Evolutionary conservation across 495 filamentous ascomycete genomes (phyloP), one percentile per base, ranked within the genome.

Genomic region (Recurvomyces mirabilis): DNA sequence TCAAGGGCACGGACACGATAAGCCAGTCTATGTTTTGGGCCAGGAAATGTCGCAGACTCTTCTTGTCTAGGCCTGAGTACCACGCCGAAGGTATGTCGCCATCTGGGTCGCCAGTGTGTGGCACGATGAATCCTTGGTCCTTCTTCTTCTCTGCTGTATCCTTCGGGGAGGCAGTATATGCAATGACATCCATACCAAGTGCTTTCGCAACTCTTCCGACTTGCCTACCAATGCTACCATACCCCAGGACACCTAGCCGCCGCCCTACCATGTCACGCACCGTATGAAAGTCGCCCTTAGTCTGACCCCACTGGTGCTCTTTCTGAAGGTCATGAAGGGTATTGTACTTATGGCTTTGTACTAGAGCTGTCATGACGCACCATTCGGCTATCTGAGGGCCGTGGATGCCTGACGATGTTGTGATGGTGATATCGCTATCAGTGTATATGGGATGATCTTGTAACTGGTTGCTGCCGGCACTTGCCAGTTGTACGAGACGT

Each of bases 331-430:
- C 65, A 22, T 78, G 70, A 5, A 68, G 54, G 15, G 46, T 20
- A 35, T 56, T 55, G 54, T 71, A 77, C 46, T 76, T 67, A 20
- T 74, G 69, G 13, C 71, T 75, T 10, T 76, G 67, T 10, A 72
- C 60, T 1, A 79, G 64, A 54, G 68, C 66, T 31, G 74, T 75
- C 62, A 78, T 61, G 33, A 82, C 61, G 24, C 77, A 64, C 82
- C 84, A 93, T 67, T 94, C 87, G 0, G 84, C 69, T 43, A 93
- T 93, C 45, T 87, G 82, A 0, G 87, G 85, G 54, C 81, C 82
- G 52, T 87, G 82, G 38, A 91, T 74, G 13, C 85, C 85, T 17
- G 75, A 81, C 28, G 79, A 75, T 5, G 81, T 87, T 18, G 78
- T 79, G 38, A 93, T 69, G 0, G 70, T 62, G 38, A 88, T 71